These are phyloP conservation scores for Penicillium sumatraense DNA, from an alignment of 2,329 filamentous ascomycete genomes.

Conservation along the genomic window DNA sequence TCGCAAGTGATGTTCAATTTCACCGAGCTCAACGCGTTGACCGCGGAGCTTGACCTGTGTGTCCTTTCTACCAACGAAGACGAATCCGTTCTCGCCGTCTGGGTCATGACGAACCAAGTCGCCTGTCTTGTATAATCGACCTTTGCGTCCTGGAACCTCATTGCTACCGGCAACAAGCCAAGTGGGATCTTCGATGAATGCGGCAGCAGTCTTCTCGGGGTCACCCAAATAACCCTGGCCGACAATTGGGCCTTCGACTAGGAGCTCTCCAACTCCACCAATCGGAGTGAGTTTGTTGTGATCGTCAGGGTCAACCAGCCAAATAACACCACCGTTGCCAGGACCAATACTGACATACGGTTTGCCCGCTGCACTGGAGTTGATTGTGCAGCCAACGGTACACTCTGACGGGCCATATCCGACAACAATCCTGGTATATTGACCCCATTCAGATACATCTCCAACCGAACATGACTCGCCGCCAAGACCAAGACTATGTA, in stretches of 20 bases:
- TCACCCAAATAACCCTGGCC: constrained; percentile 45
- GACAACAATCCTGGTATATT: constrained; percentile 10
- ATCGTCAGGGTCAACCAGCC: constrained; percentile 28
- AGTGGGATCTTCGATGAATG: constrained; percentile 31
- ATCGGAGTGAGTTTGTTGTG: constrained; percentile 13
- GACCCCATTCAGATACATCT: constrained; percentile 14
- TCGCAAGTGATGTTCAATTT: constrained; percentile 37
- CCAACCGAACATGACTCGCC: constrained; percentile 35
- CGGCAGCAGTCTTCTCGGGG: constrained; percentile 26
- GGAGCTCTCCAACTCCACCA: constrained; percentile 43
- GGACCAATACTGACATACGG: constrained; percentile 23
- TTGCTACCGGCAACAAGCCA: constrained; percentile 8
- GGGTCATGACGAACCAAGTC: constrained; percentile 34
- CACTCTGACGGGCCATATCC: constrained; percentile 21
- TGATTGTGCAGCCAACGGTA: constrained; percentile 10
- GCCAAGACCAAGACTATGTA: constrained; percentile 43
- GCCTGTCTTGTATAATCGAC: constrained; percentile 36
- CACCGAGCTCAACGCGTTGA: constrained; percentile 36
- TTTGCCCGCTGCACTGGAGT: constrained; percentile 11
- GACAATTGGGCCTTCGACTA: constrained; percentile 48
- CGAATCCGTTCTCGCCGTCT: constrained; percentile 26
- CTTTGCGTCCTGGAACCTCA: constrained; percentile 3
- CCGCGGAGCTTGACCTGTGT: constrained; percentile 37
- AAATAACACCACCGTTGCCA: constrained; percentile 16
- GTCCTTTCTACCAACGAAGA: constrained; percentile 36